Evolutionary conservation across 2,329 filamentous ascomycete species (phyloP), one percentile per base, ranked within the genome.

Genomic region (Aaosphaeria pasadenensis): DNA sequence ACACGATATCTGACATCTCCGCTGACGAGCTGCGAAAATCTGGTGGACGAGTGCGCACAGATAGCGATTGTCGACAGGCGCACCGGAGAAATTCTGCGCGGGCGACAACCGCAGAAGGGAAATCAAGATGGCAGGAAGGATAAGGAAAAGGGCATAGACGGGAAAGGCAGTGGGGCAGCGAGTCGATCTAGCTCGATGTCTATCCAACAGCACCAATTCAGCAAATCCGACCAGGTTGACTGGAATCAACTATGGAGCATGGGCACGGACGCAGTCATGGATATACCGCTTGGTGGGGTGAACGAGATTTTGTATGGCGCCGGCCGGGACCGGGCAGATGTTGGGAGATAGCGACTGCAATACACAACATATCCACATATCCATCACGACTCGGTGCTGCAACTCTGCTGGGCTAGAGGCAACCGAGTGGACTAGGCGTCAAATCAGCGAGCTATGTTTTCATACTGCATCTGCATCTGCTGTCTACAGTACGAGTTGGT

Each of bases 231-330:
- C 52, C 69, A 74, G 43, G 70, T 81, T 55, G 81, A 90, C 63
- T 97, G 94, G 92, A 85, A 80, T 62, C 80, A 78, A 49, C 79
- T 95, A 13, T 99, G 94, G 94, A 91, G 85, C 62, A 85, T 89
- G 59, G 91, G 94, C 13, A 99, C 94, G 0, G 94, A 99, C 77
- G 94, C 91, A 1, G 94, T 97, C 6, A 88, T 99, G 88, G 94
- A 99, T 73, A 86, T 99, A 43, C 94, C 94, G 6, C 81, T 97
- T 56, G 91, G 91, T 7, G 94, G 92, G 1, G 92, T 97, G 2
- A 97, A 92, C 65, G 91, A 99, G 74, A 85, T 99, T 32, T 68
- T 99, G 24, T 99, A 97, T 70, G 91, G 90, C 0, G 80, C 82
- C 11, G 59, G 52, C 6, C 48, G 57, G n/a, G 52, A 54, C 7